Evolutionary conservation across 2,329 filamentous ascomycete genomes (phyloP).

Genomic region (Tolypocladium ophioglossoides): DNA sequence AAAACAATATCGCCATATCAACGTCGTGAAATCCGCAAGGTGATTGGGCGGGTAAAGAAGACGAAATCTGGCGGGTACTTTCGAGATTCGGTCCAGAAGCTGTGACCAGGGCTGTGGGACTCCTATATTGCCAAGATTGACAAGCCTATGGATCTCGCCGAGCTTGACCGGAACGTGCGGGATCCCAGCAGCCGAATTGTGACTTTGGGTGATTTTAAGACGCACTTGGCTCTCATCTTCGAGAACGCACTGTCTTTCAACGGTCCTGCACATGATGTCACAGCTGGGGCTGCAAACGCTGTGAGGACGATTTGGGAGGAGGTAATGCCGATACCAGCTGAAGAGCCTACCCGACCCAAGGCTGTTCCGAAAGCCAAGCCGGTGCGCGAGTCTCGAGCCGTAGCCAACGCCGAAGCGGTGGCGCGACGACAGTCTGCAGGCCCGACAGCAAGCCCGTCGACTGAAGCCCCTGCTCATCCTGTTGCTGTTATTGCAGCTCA

Average conservation of each 20-base stretch:
- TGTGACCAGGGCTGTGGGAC: slow-evolving; percentile 66
- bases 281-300: slow-evolving; percentile 41
- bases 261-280: slow-evolving; percentile 63
- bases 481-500: slow-evolving; percentile 8
- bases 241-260: slow-evolving; percentile 78
- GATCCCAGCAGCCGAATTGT: slow-evolving; percentile 48
- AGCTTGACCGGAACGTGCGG: slow-evolving; percentile 73
- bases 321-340: slow-evolving; percentile 30
- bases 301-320: slow-evolving; percentile 44
- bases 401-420: slow-evolving; percentile 12
- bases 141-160: slow-evolving; percentile 73
- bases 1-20: slow-evolving; percentile 48
- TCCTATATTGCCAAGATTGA: slow-evolving; percentile 60
- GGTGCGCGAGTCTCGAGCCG: slow-evolving; percentile 21
- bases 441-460: slow-evolving; percentile 17
- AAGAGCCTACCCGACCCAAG: slow-evolving; percentile 50
- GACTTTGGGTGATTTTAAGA: slow-evolving; percentile 60
- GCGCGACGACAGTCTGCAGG: slow-evolving; percentile 18
- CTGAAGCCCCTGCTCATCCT: slow-evolving; percentile 11
- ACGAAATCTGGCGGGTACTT: slow-evolving; percentile 72
- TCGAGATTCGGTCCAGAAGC: slow-evolving; percentile 62
- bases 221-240: slow-evolving; percentile 68
- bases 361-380: slow-evolving; percentile 28
- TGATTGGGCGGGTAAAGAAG: slow-evolving; percentile 71
- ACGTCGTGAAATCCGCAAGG: slow-evolving; percentile 50